Conservation (phyloP, 2,329 filamentous ascomycete genomes). For the Hyphodiscus sp. region DNA sequence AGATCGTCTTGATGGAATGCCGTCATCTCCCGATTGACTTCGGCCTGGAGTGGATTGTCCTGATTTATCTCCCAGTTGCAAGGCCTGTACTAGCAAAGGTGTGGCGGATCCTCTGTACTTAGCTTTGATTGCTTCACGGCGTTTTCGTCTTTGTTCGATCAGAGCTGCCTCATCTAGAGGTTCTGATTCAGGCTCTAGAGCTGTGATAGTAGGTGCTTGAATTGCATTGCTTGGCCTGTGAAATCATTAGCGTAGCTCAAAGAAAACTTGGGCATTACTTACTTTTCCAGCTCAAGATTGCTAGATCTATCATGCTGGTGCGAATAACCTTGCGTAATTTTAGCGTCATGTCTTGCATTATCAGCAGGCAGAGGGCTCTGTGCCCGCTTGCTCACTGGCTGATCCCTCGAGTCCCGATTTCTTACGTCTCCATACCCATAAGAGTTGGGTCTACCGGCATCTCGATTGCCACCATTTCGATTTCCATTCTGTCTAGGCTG, state of each 20-base stretch:
- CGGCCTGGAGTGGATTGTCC: slow-evolving; percentile 25
- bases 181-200: slow-evolving; percentile 47
- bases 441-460: slow-evolving; percentile 15
- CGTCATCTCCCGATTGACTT: slow-evolving; percentile 14
- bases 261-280: slow-evolving; percentile 3
- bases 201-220: slow-evolving; percentile 35
- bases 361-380: slow-evolving; percentile 52
- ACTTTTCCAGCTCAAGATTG: slow-evolving; percentile 36
- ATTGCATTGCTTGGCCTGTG: slow-evolving; percentile 19
- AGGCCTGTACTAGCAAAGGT: slow-evolving; percentile 64
- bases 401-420: slow-evolving; percentile 46
- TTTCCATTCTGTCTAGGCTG: slow-evolving; percentile 17
- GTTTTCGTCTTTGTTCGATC: slow-evolving; percentile 77
- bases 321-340: slow-evolving; percentile 57
- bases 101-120: slow-evolving; percentile 68
- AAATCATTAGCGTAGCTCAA: slow-evolving; percentile 13
- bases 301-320: slow-evolving; percentile 37
- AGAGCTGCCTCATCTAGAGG: slow-evolving; percentile 74
- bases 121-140: slow-evolving; percentile 77
- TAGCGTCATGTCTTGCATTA: slow-evolving; percentile 58
- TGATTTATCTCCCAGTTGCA: slow-evolving; percentile 30
- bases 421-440: slow-evolving; percentile 36
- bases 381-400: slow-evolving; percentile 59
- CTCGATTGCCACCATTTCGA: slow-evolving; percentile 11
- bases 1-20: slow-evolving; percentile 24